These are phyloP conservation scores for Basipetospora chlamydospora DNA, from an alignment of 2,329 filamentous ascomycete genomes.

Conservation along the genomic window DNA sequence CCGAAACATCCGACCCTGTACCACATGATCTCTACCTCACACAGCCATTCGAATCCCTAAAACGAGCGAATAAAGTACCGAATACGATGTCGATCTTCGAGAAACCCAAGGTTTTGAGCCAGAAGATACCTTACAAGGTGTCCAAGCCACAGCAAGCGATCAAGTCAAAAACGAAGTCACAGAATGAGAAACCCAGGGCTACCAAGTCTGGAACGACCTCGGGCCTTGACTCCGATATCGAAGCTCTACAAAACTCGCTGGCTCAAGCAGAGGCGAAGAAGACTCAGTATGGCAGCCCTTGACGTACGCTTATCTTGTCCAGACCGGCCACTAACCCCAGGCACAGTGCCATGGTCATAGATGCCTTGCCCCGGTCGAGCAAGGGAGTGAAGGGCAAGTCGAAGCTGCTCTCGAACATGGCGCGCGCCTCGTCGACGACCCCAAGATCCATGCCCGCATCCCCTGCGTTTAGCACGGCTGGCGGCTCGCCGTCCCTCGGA, in stretches of 20 bases:
- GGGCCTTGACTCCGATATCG: slow-evolving; percentile 34
- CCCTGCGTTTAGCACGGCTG: slow-evolving; percentile 37
- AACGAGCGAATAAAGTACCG: slow-evolving; percentile 32
- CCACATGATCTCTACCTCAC: slow-evolving; percentile 43
- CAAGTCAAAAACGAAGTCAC: slow-evolving; percentile 16
- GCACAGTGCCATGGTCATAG: slow-evolving; percentile 15
- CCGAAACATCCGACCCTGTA: slow-evolving; percentile 27
- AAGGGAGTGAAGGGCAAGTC: slow-evolving; percentile 24
- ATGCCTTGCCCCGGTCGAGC: slow-evolving; percentile 17
- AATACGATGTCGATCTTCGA: slow-evolving; percentile 36
- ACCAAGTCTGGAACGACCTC: slow-evolving; percentile 20
- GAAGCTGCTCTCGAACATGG: slow-evolving; percentile 25
- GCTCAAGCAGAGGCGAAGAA: slow-evolving; percentile 29
- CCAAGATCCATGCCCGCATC: slow-evolving; percentile 33
- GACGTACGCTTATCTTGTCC: too few species aligned
- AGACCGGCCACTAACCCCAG: slow-evolving; percentile 17
- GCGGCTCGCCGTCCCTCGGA: slow-evolving; percentile 36
- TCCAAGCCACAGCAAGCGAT: slow-evolving; percentile 2
- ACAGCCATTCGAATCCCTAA: slow-evolving; percentile 31
- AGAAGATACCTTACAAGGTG: neutral
- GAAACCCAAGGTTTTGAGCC: slow-evolving; percentile 5
- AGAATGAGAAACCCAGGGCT: slow-evolving; percentile 5
- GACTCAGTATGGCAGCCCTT: slow-evolving; percentile 12
- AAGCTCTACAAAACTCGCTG: slow-evolving; percentile 30
- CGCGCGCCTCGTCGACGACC: slow-evolving; percentile 19